A percentile compares a stretch with the other conserved stretches of the same genome.
These are phyloP conservation scores for Fragaria nilgerrensis DNA, from an alignment of 306 rosid species.

Conservation along the genomic window DNA sequence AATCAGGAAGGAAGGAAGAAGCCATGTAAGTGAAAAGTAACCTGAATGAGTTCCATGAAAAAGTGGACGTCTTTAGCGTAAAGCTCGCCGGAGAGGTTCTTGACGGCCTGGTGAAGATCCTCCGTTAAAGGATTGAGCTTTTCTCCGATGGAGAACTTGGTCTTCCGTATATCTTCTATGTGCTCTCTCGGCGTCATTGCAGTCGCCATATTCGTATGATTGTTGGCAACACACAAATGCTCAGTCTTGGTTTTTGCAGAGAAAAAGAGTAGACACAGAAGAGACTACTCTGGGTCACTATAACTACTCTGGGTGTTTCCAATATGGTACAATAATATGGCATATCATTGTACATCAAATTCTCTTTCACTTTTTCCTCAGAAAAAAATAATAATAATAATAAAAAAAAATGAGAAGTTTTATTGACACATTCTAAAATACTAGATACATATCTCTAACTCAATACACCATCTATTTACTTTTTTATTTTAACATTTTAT, in stretches of 20 bases:
- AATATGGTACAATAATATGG: not conserved
- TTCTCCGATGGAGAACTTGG: conserved; percentile 54
- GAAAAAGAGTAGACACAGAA: not conserved
- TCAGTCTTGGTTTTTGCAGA: not conserved
- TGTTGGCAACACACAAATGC: not conserved
- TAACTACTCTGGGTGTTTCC: not conserved
- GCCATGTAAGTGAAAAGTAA: not conserved
- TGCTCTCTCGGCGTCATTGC: conserved; percentile 33
- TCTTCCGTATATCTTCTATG: conserved; percentile 44
- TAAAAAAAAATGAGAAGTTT: too few relatives aligned
- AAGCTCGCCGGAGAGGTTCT: conserved; percentile 55
- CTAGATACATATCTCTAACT: too few relatives aligned
- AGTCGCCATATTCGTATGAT: conserved; percentile 20
- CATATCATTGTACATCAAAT: too few relatives aligned
- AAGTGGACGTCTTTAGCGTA: conserved; percentile 66
- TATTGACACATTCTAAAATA: too few relatives aligned
- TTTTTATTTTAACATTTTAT: too few relatives aligned
- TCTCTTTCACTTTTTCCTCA: too few relatives aligned
- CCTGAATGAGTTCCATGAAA: conserved; percentile 79
- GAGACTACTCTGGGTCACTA: not conserved
- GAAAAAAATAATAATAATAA: too few relatives aligned
- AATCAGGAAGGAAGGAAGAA: not conserved
- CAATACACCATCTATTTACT: too few relatives aligned
- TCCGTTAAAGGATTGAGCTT: conserved; percentile 31
- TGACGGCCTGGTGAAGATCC: conserved; percentile 54